Base-by-base conservation (phyloP, 495 filamentous ascomycete species). In the Cercophora scortea region DNA sequence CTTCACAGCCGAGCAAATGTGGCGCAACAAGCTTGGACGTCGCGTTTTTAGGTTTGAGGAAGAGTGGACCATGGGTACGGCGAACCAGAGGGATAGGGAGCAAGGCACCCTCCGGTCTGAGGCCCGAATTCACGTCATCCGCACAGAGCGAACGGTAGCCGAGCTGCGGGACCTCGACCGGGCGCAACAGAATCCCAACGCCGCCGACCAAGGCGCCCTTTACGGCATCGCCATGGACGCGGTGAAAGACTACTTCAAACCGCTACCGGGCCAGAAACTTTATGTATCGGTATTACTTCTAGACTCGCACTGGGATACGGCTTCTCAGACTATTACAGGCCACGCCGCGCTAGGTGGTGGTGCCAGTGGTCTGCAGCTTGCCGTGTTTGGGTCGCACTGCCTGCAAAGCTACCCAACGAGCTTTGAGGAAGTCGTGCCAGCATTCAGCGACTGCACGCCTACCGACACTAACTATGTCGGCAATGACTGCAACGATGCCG, bases 1-100 rank as follows among this genome's bases (percentile, higher is more conserved):
- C 8, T 96, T 93, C 61, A 96, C 91, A 0, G 88, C 87, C 11
- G 90, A 95, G 62, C 90, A 96, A 63, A 96, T 96, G 90, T 85
- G 80, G 66, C 87, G 89, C 52, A 86, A 92, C 66, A 84, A 82
- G 43, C 79, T 96, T 49, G 89, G 89, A 3, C 79, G 91, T 25
- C 80, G 91, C 18, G 87, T 82, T 43, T 95, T 95, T 63, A 77
- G 90, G 41, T 88, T 92, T 56, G 91, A 96, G 50, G 91, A 96
- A 65, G 88, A 92, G 58, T 96, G 91, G 91, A 87, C 89, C 51
- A 80, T 81, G 0, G 89, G 89, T 13, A 86, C 84, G 12, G 73
- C 87, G 45, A 89, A 83, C 40, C 76, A 77, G 54, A 80, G 86
- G 34, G 90, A 96, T 68, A 69, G 70, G 46, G 75, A 84, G 18